Conservation (phyloP, 805 yeast species). For the Candida jianshihensis region DNA sequence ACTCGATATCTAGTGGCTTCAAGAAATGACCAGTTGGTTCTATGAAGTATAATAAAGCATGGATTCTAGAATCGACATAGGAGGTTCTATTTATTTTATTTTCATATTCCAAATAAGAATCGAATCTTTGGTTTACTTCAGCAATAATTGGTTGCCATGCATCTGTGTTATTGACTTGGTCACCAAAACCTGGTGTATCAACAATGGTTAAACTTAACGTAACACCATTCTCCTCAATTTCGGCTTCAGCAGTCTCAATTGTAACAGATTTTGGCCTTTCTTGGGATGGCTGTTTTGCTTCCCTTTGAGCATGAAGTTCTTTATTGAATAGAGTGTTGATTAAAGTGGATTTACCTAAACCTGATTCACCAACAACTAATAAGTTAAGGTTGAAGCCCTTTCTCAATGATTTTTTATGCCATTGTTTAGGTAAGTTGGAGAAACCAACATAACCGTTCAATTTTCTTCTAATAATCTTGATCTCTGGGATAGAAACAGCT, state of each 20-base stretch:
- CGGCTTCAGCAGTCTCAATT: constrained; percentile 55
- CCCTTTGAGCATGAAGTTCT: constrained; percentile 42
- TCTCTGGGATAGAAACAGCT: constrained; percentile 29
- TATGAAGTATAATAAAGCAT: constrained; percentile 88
- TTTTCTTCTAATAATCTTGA: constrained; percentile 70
- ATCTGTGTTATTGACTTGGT: constrained; percentile 69
- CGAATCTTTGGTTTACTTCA: constrained; percentile 81
- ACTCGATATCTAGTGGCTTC: constrained; percentile 80
- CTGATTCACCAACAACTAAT: constrained; percentile 86
- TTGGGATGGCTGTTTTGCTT: constrained; percentile 33
- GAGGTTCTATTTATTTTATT: constrained; percentile 70
- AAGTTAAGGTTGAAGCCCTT: constrained; percentile 86
- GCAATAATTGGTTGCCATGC: constrained; percentile 89
- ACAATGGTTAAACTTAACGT: constrained; percentile 76
- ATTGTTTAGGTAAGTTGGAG: constrained; percentile 95
- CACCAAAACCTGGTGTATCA: constrained; percentile 94
- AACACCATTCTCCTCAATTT: constrained; percentile 91
- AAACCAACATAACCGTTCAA: constrained; percentile 93
- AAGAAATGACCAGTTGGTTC: constrained; percentile 96
- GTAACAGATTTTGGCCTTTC: constrained; percentile 42
- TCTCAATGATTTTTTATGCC: constrained; percentile 91
- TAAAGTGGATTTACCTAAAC: constrained; percentile 89
- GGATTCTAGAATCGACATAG: constrained; percentile 77
- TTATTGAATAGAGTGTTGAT: constrained; percentile 83
- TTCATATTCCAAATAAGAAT: constrained; percentile 83